phyloP scores from a whole-genome alignment of 371 early-diverging fungal species.

The Lichtheimia ramosa region DNA sequence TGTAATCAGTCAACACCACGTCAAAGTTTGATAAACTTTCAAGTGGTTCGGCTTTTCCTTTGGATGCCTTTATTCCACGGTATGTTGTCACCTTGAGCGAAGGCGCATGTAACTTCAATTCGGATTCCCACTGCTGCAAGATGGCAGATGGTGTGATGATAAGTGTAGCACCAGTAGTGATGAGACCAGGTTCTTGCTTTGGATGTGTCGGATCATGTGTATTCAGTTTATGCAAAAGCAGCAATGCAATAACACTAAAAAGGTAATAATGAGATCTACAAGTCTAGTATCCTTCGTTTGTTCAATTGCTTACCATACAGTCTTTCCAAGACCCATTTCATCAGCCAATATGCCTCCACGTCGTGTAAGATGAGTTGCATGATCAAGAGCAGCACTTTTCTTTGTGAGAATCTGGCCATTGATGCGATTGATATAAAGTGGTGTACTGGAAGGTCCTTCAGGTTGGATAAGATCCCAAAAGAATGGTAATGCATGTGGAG shows the following conservation, averaged over 20 bases:
- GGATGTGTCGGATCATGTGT: constrained; percentile 2
- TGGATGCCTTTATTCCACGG: constrained; percentile 18
- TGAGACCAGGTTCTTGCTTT: constrained; percentile 6
- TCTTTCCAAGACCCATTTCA: constrained; percentile 74
- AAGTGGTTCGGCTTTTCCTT: constrained; percentile 13
- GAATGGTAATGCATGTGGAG: constrained; percentile 7
- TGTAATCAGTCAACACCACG: constrained; percentile 62
- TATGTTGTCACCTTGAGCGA: constrained; percentile 30
- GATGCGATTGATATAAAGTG: constrained; percentile 18
- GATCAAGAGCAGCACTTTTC: background rate
- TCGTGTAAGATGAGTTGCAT: background rate
- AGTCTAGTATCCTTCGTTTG: too few relatives aligned
- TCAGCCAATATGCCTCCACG: constrained; percentile 54
- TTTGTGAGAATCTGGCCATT: constrained; percentile 1
- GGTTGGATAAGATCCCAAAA: constrained; percentile 12
- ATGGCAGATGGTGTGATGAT: constrained; percentile 67
- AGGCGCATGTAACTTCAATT: constrained; percentile 55
- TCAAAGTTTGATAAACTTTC: constrained; percentile 45
- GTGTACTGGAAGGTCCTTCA: constrained; percentile 2
- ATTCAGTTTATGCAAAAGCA: constrained; percentile 30
- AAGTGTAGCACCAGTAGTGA: constrained; percentile 51
- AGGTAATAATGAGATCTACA: background rate
- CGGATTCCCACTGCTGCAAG: constrained; percentile 64
- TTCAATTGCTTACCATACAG: constrained; percentile 41
- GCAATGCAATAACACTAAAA: constrained; percentile 51